phyloP scores from a whole-genome alignment of 768 basidiomycete species.

The Rhizopogon roseolus region DNA sequence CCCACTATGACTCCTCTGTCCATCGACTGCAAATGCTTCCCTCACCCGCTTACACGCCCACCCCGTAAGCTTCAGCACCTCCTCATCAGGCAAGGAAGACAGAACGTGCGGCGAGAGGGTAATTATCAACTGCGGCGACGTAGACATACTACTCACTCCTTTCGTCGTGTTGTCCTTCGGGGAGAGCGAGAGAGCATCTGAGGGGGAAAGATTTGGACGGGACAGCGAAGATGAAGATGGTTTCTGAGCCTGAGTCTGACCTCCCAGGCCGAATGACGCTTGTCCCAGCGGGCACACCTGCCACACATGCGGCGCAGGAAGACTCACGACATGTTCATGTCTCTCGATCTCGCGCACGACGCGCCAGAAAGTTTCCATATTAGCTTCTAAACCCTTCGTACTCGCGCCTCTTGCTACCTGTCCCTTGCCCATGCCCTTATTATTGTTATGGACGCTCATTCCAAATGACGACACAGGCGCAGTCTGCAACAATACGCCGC shows the following conservation, averaged over 20 bases:
- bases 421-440: conserved; percentile 3
- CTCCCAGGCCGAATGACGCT: conserved; percentile 1
- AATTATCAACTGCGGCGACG: conserved; percentile 53
- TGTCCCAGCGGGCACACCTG: conserved; percentile 57
- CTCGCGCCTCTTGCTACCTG: conserved; percentile 7
- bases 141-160: conserved; percentile 3
- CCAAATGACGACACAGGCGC: conserved; percentile 45
- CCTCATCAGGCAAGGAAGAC: conserved; percentile 60
- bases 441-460: background rate
- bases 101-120: conserved; percentile 78
- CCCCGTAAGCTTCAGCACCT: conserved; percentile 64
- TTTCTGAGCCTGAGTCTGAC: conserved; percentile 2
- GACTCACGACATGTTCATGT: conserved; percentile 77
- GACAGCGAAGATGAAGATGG: background rate
- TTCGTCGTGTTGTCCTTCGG: background rate
- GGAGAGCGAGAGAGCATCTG: background rate
- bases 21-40: conserved; percentile 40
- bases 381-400: conserved; percentile 35
- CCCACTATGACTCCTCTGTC: conserved; percentile 18
- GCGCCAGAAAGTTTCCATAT: conserved; percentile 79
- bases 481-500: conserved; percentile 85
- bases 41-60: conserved; percentile 74
- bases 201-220: conserved; percentile 1
- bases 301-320: conserved; percentile 87
- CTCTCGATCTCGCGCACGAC: conserved; percentile 86